These are phyloP conservation scores for Cyclotella kingstonii DNA, from an alignment of 108 stramenopile genomes.

Conservation along the genomic window DNA sequence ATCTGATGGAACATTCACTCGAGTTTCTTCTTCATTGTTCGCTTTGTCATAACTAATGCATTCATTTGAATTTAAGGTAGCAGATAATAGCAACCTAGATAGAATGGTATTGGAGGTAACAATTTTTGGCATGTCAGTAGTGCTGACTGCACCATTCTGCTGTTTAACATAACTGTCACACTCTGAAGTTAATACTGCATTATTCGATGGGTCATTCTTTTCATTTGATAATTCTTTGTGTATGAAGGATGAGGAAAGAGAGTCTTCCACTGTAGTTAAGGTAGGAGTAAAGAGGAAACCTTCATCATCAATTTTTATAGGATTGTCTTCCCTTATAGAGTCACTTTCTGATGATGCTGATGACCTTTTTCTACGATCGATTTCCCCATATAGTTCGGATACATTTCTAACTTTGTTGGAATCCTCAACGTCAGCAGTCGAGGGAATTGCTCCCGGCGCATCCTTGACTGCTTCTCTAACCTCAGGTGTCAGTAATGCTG, in stretches of 20 bases:
- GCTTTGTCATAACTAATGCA: background rate
- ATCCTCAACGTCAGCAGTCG: too few relatives aligned
- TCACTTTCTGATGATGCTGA: background rate
- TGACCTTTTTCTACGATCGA: too few relatives aligned
- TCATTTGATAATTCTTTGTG: too few relatives aligned
- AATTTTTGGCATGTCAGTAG: background rate
- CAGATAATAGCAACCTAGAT: background rate
- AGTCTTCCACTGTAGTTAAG: background rate
- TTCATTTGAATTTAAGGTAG: too few relatives aligned
- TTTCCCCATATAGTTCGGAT: too few relatives aligned
- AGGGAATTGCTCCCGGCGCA: too few relatives aligned
- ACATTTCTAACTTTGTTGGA: too few relatives aligned
- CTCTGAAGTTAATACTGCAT: background rate
- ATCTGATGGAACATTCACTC: background rate
- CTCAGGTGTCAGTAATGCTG: too few relatives aligned
- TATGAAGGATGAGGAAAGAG: too few relatives aligned
- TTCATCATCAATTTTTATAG: slow-evolving; percentile 9
- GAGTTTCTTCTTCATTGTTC: background rate
- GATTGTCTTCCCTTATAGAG: too few relatives aligned
- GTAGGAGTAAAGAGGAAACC: slow-evolving; percentile 11
- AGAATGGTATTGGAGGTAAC: background rate
- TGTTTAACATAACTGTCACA: background rate
- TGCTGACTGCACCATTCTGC: background rate
- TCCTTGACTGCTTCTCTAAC: too few relatives aligned
- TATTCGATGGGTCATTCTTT: background rate